Percentiles rank a stretch among this genome's conserved stretches.
phyloP scores from a whole-genome alignment of 257 asterid genomes.

The Craterostigma plantagineum region DNA sequence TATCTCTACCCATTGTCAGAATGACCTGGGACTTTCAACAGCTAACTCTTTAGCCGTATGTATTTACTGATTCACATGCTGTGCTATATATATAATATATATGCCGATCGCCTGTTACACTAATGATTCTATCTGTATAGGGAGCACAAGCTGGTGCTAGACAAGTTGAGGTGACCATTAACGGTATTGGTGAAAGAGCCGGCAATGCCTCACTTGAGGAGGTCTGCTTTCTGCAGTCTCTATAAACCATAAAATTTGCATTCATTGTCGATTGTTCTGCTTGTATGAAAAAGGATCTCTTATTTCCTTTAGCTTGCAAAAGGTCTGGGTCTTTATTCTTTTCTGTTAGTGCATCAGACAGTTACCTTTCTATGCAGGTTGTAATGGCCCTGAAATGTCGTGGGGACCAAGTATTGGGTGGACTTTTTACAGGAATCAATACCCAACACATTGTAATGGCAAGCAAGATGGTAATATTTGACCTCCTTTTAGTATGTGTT shows the following conservation, averaged over 20 bases:
- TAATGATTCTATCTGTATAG: constrained; percentile 12
- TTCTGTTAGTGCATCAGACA: neutral
- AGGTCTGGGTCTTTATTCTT: too few relatives aligned
- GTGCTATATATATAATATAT: too few relatives aligned
- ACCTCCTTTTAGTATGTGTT: neutral
- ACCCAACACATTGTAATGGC: constrained; percentile 68
- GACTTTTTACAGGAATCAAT: constrained; percentile 79
- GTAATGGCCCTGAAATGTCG: constrained; percentile 94
- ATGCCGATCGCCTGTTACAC: constrained; percentile 5
- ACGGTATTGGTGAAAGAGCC: constrained; percentile 98
- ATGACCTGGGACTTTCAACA: constrained; percentile 92
- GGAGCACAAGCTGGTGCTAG: constrained; percentile 96
- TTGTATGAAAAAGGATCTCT: too few relatives aligned
- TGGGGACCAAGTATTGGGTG: constrained; percentile 57
- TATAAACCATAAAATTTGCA: neutral
- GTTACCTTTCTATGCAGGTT: constrained; percentile 31
- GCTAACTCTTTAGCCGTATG: constrained; percentile 78
- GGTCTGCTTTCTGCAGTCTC: constrained; percentile 24
- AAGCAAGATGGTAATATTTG: constrained; percentile 71
- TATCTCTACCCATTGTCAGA: constrained; percentile 91
- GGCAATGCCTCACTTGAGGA: constrained; percentile 97
- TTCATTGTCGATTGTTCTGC: neutral
- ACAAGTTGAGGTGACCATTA: constrained; percentile 88
- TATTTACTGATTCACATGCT: constrained; percentile 4
- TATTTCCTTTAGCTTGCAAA: too few relatives aligned